Conservation (phyloP, 345 rosid species). For the Cardamine resedifolia region DNA sequence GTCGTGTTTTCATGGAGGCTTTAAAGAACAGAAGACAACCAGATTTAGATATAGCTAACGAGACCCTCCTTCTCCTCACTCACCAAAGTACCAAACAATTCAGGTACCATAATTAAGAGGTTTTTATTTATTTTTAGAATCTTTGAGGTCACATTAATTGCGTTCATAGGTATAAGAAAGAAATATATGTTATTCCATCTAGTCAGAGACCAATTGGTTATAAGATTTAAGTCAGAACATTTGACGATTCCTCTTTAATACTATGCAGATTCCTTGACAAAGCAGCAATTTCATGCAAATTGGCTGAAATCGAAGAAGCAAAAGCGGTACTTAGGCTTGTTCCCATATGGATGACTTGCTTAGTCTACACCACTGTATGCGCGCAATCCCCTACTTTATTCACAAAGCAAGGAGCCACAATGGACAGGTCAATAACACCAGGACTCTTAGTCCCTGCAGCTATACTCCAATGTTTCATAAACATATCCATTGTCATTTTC, state of each 20-base stretch:
- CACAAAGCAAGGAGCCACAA: conserved; percentile 60
- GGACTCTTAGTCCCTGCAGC: conserved; percentile 51
- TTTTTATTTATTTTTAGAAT: no score
- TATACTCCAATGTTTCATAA: conserved; percentile 47
- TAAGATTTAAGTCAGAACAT: no score
- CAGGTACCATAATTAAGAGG: conserved; percentile 38
- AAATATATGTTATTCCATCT: background rate
- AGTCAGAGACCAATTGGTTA: no score
- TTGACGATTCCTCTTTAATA: no score
- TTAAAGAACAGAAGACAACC: conserved; percentile 24
- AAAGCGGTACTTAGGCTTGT: conserved; percentile 45
- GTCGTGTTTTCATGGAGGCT: conserved; percentile 36
- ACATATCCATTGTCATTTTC: conserved; percentile 39
- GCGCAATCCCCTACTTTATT: conserved; percentile 58
- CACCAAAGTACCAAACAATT: conserved; percentile 40
- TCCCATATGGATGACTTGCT: conserved; percentile 54
- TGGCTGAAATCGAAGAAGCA: conserved; percentile 52
- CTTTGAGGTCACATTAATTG: no score
- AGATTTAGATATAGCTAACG: background rate
- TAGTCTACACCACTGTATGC: conserved; percentile 47
- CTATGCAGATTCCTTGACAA: conserved; percentile 49
- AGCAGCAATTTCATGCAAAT: conserved; percentile 40
- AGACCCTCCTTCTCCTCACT: conserved; percentile 24
- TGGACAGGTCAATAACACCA: conserved; percentile 50
- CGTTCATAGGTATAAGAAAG: no score